phyloP scores from a whole-genome alignment of 768 basidiomycete species.

The Suillus paluster region DNA sequence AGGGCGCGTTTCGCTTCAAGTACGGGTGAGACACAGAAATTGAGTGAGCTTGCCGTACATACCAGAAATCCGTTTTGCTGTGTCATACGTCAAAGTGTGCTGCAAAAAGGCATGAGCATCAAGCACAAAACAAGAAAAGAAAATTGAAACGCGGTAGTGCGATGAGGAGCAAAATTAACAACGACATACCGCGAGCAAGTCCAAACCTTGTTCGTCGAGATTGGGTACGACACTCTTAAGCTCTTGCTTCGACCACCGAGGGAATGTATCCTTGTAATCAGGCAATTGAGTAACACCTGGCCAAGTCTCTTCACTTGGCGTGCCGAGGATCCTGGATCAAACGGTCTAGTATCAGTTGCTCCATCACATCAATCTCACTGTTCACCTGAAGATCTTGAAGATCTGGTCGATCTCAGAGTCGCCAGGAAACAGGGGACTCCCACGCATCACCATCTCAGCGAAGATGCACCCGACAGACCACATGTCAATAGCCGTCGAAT shows the following conservation, averaged over 20 bases:
- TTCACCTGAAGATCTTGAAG: conserved; percentile 96
- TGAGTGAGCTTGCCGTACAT: conserved; percentile 8
- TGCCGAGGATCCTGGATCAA: conserved; percentile 80
- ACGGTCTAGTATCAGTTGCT: conserved; percentile 8
- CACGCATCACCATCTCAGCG: conserved; percentile 97
- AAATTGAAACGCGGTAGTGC: background rate
- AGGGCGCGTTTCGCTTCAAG: conserved; percentile 60
- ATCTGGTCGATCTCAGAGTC: conserved; percentile 99
- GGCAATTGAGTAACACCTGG: conserved; percentile 87
- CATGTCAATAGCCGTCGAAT: conserved; percentile 98
- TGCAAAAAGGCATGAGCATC: conserved; percentile 26
- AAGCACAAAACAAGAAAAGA: background rate
- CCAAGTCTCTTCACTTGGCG: conserved; percentile 91
- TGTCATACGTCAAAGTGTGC: conserved; percentile 83
- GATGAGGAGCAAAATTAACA: background rate
- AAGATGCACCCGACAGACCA: conserved; percentile 99
- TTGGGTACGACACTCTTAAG: conserved; percentile 66
- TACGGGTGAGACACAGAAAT: conserved; percentile 9
- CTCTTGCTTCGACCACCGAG: conserved; percentile 88
- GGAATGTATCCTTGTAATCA: conserved; percentile 97
- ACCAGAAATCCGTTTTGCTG: conserved; percentile 92
- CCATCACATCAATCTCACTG: conserved; percentile 1
- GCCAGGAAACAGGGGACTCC: conserved; percentile 92
- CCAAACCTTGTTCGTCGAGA: conserved; percentile 79
- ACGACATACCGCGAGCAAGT: conserved; percentile 68